Conservation (phyloP, 106 monocot genomes). For the Narthecium ossifragum region DNA sequence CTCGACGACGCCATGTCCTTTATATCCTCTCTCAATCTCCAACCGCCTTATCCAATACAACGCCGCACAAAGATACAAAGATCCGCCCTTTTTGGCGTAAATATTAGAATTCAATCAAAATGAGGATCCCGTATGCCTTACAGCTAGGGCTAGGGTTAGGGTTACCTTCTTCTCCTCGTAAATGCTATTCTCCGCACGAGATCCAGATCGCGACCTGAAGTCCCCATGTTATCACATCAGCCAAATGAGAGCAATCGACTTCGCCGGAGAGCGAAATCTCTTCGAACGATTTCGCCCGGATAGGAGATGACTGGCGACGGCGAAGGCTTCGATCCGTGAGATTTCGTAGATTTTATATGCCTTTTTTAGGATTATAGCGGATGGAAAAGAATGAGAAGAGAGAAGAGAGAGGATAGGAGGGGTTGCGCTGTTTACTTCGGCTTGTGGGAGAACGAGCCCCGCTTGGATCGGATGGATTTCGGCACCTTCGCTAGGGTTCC, state of each 20-base stretch:
- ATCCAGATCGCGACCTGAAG: background rate
- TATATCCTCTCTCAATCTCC: no score
- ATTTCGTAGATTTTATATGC: background rate
- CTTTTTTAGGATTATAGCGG: background rate
- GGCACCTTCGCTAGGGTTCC: background rate
- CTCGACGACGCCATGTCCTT: constrained; percentile 14
- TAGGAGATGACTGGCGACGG: background rate
- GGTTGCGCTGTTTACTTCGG: background rate
- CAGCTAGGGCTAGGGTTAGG: no score
- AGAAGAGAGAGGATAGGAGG: background rate
- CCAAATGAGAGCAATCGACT: no score
- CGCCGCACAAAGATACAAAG: no score
- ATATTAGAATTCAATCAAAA: background rate
- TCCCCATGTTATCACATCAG: no score
- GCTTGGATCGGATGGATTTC: constrained; percentile 14
- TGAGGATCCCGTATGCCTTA: no score
- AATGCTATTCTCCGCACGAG: background rate
- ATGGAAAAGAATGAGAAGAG: background rate
- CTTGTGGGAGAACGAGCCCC: constrained; percentile 1
- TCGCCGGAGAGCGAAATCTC: background rate
- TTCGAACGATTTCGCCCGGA: constrained; percentile 10
- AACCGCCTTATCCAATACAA: no score
- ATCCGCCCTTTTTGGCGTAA: background rate
- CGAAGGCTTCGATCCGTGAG: background rate
- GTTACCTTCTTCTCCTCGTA: no score